Evolutionary conservation across 176 grass and related monocot genomes (phyloP), one percentile per base, ranked within the genome.

Genomic region (Zoysia pacifica): DNA sequence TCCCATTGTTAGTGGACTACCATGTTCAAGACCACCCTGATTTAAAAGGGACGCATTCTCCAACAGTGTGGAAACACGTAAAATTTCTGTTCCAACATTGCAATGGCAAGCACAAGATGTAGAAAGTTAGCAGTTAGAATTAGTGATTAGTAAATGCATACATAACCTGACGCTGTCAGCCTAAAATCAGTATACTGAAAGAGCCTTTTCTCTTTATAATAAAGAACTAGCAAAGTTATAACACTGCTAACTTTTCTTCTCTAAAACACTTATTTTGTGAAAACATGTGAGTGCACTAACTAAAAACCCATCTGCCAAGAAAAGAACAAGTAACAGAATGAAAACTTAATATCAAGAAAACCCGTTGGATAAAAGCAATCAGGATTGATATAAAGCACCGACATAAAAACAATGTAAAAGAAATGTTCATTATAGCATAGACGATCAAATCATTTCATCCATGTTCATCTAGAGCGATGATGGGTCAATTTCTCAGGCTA

Each of bases 21-120:
- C 94, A 97, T 97, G 94, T 93, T 97, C 91, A 91, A 91, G 78
- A 73, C 91, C 91, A 93, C 81, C 87, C 79, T 93, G 91, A 79
- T 90, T 86, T 86, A 97, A 91, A 93, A 88, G 75, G 69, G 94
- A 90, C 10, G 80, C 84, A 48, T 90, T 94, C 89, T 89, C 94
- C 94, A 97, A 91, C 45, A 97, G 84, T 81, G 91, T 85, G 75
- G 94, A 94, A 84, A 91, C 94, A 86, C 91, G 91, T 84, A 97
- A 91, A 87, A 97, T 97, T 91, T 97, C 94, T 97, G 94, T 77
- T 97, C 86, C 89, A 94, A 89, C 82, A 91, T 91, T 88, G 78
- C 88, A 91, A 97, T 93, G 90, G 80, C 89, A 93, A 93, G 84
- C 78, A 93, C 75, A 97, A 91, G 78, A 94, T 89, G 73, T 88